Conservation (phyloP, 2,329 filamentous ascomycete genomes). For the Leptographium wingfieldii region DNA sequence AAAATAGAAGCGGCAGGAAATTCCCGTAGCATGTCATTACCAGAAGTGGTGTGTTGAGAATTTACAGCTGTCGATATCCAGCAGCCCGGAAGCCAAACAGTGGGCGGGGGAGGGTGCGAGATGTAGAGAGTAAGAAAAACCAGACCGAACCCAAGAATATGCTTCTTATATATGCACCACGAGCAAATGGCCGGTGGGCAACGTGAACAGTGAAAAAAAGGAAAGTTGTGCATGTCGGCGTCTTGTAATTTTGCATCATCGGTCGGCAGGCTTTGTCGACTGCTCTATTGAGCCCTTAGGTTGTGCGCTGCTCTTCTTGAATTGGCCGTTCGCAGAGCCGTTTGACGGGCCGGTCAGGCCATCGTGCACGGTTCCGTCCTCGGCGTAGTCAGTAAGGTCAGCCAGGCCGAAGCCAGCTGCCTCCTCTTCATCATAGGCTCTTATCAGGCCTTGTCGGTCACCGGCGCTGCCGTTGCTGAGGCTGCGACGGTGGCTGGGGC, state of each 20-base stretch:
- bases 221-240: background rate
- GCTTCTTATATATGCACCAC: conserved; percentile 4
- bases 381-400: conserved; percentile 67
- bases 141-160: conserved; percentile 1
- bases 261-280: conserved; percentile 4
- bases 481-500: conserved; percentile 40
- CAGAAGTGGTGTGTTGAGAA: background rate
- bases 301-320: conserved; percentile 4
- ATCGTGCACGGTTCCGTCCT: conserved; percentile 39
- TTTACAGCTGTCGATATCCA: background rate
- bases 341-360: conserved; percentile 32
- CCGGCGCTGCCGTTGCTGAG: conserved; percentile 46
- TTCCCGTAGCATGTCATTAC: background rate
- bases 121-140: background rate
- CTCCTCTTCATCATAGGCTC: conserved; percentile 78
- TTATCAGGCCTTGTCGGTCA: conserved; percentile 74
- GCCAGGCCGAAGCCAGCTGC: conserved; percentile 60
- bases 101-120: background rate
- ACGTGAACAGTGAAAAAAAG: background rate
- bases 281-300: background rate
- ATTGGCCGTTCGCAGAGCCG: conserved; percentile 16
- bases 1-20: background rate
- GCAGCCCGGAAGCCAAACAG: background rate
- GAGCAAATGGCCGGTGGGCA: background rate
- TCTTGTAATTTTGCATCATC: background rate